phyloP scores from a whole-genome alignment of 345 rosid genomes.

The Eucalyptus curtisii region DNA sequence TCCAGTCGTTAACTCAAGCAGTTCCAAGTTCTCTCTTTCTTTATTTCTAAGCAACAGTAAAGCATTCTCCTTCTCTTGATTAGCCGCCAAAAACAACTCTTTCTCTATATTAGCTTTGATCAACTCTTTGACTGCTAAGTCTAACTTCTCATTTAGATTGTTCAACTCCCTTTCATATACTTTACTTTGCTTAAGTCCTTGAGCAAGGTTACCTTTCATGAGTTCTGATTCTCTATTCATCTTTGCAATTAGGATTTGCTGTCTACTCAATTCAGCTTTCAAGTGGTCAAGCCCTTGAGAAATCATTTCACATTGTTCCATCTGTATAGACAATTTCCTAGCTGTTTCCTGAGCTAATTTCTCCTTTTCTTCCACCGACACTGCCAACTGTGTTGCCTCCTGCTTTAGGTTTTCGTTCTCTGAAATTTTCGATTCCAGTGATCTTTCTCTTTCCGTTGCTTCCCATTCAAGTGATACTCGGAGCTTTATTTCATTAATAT shows the following conservation, averaged over 20 bases:
- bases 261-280: conserved; percentile 18
- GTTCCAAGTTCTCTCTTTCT: conserved; percentile 30
- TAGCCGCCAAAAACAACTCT: conserved; percentile 9
- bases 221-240: conserved; percentile 11
- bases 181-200: conserved; percentile 24
- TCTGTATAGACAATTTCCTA: conserved; percentile 29
- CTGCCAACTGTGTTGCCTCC: conserved; percentile 14
- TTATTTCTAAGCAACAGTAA: conserved; percentile 16
- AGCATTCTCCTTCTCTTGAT: conserved; percentile 13
- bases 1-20: conserved; percentile 14
- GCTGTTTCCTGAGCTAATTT: conserved; percentile 21
- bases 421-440: conserved; percentile 15
- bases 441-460: conserved; percentile 28
- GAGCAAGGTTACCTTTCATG: conserved; percentile 13
- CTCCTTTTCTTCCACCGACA: conserved; percentile 31
- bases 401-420: conserved; percentile 39
- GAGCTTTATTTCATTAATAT: conserved; percentile 15
- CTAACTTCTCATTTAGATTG: conserved; percentile 22
- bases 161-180: conserved; percentile 6
- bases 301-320: conserved; percentile 10
- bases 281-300: conserved; percentile 27
- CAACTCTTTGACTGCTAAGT: conserved; percentile 10
- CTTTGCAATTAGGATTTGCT: conserved; percentile 13
- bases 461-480: conserved; percentile 10
- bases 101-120: conserved; percentile 28